Conservation (phyloP, 108 stramenopile species). For the Schizochytrium sp. region DNA sequence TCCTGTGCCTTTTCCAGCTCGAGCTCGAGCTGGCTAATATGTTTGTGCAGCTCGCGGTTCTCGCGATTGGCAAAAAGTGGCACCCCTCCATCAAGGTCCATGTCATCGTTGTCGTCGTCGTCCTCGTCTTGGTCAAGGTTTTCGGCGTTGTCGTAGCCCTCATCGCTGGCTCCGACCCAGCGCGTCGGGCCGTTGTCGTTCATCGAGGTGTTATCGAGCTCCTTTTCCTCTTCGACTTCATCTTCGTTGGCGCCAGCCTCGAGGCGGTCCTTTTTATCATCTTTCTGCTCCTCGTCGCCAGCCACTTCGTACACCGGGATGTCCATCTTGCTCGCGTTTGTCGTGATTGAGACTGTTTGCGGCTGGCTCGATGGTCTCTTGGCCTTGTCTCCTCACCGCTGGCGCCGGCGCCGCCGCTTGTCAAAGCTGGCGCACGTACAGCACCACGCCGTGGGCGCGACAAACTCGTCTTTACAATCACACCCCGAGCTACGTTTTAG, state of each 20-base stretch:
- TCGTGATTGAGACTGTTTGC: too few species aligned
- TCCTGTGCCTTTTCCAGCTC: not conserved
- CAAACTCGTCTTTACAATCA: too few species aligned
- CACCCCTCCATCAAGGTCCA: conserved; percentile 31
- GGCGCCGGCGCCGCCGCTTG: too few species aligned
- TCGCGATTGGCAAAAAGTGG: conserved; percentile 41
- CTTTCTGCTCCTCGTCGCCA: not conserved
- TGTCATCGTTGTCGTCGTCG: conserved; percentile 31
- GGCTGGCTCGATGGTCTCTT: too few species aligned
- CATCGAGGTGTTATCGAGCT: not conserved
- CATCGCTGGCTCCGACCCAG: not conserved
- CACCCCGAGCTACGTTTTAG: too few species aligned
- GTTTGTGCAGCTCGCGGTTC: conserved; percentile 37
- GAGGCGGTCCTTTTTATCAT: not conserved
- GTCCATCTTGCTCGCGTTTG: not conserved
- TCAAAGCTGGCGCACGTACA: too few species aligned
- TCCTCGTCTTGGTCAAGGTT: not conserved
- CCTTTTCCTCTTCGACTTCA: not conserved
- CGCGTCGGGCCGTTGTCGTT: not conserved
- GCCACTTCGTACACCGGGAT: not conserved
- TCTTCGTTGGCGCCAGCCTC: not conserved
- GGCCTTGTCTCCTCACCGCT: too few species aligned
- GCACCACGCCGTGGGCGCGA: too few species aligned
- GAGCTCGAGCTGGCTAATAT: conserved; percentile 24
- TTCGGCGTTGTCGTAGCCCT: not conserved